Evolutionary conservation across 768 basidiomycete genomes (phyloP), one percentile per base, ranked within the genome.

Genomic region (Suillus subluteus): DNA sequence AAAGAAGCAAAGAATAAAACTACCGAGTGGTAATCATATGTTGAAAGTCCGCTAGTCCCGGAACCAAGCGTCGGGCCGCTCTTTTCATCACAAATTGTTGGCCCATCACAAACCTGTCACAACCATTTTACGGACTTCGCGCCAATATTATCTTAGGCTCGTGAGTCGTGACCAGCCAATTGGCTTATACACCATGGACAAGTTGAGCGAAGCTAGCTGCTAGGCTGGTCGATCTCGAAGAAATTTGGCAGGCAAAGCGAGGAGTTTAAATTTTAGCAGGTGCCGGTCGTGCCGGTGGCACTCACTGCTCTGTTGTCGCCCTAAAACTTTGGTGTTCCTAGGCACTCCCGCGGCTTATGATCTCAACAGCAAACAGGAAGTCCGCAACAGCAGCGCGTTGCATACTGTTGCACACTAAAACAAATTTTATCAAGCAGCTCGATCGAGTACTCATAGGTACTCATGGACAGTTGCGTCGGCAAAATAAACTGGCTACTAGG

Each of bases 401-500:
- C 13, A n/a, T 11, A n/a, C 44, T n/a, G 46, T 5, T n/a, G 13
- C 6, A 30, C 30, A 54, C 26, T 18, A 30, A 30, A 54, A 30
- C 50, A 12, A 23, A 15, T 7, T 18, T 18, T 13, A 9, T 4
- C 2, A 11, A 18, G 9, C 30, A 30, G 54, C 18, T 18, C 18
- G 30, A 55, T 55, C 26, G 15, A 30, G 26, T 37, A 11, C 35
- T 37, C 37, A 37, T 41, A 15, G 40, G 23, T 23, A 26, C 23
- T 50, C 13, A 7, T 32, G 18, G 30, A 35, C 16, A 35, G 26
- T 55, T 18, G 30, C 50, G 26, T 52, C 23, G 30, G 18, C 54
- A 18, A 55, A 15, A 56, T n/a, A n/a, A 54, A n/a, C 6, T 56
- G 55, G 35, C 35, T 15, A 56, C 55, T 37, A 56, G 55, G 55